These are phyloP conservation scores for Yamadazyma olivae DNA, from an alignment of 805 yeast species.

Conservation along the genomic window DNA sequence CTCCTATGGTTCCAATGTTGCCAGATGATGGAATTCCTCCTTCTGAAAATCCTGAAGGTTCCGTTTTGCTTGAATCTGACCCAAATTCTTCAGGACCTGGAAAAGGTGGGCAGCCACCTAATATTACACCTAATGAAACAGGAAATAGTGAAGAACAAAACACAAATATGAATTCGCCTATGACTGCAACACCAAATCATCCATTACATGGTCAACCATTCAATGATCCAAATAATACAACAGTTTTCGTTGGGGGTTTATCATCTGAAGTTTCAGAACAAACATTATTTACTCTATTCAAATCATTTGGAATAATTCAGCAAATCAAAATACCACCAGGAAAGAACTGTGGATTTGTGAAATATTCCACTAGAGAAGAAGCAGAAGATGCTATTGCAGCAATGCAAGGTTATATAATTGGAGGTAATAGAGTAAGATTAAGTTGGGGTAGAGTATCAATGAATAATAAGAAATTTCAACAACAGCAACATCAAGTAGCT, in stretches of 20 bases:
- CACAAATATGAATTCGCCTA: neutral
- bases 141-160: neutral
- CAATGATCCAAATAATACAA: conserved; percentile 63
- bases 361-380: conserved; percentile 68
- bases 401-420: conserved; percentile 89
- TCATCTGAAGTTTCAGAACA: conserved; percentile 62
- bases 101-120: neutral
- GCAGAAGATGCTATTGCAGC: conserved; percentile 84
- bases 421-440: conserved; percentile 75
- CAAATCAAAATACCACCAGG: conserved; percentile 78
- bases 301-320: conserved; percentile 68
- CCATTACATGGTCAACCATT: conserved; percentile 21
- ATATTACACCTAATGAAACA: neutral
- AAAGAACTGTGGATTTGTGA: conserved; percentile 87
- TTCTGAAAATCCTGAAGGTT: neutral
- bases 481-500: conserved; percentile 26
- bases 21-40: conserved; percentile 1
- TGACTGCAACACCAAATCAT: neutral
- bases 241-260: conserved; percentile 76
- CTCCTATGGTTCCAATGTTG: conserved; percentile 1
- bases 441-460: conserved; percentile 75
- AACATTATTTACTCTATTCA: conserved; percentile 57
- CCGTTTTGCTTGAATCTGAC: neutral
- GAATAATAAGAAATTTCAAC: conserved; percentile 31
- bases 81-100: neutral